A percentile compares a stretch with the other conserved stretches of the same genome.
These are phyloP conservation scores for Magnaporthales sp. DNA, from an alignment of 2,329 filamentous ascomycete genomes.

Conservation along the genomic window DNA sequence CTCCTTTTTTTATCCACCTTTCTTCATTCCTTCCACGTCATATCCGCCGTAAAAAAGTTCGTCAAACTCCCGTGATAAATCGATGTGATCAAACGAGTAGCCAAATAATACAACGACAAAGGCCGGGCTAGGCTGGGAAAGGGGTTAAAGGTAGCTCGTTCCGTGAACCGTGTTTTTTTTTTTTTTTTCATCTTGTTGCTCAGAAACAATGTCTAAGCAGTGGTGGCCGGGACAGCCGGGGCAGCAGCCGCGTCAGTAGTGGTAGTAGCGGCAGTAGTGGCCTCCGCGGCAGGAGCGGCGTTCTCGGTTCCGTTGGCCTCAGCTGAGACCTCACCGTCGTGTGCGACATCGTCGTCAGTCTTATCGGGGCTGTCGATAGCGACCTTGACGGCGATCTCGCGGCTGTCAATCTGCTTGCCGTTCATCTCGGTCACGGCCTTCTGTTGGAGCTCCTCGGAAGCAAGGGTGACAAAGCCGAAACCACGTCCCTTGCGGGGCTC, in stretches of 20 bases:
- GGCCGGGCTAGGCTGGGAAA: conserved; percentile 1
- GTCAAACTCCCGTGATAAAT: conserved; percentile 20
- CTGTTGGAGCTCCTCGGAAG: conserved; percentile 90
- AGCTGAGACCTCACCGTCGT: conserved; percentile 53
- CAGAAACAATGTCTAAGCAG: conserved; percentile 19
- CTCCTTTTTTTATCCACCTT: conserved; percentile 15
- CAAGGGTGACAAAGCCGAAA: conserved; percentile 95
- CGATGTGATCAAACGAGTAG: conserved; percentile 19
- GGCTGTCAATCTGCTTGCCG: conserved; percentile 96
- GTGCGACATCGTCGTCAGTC: conserved; percentile 53
- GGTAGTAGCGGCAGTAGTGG: conserved; percentile 57
- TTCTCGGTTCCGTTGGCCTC: conserved; percentile 32
- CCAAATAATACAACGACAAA: conserved; percentile 5
- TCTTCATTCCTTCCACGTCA: conserved; percentile 12
- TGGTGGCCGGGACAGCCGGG: conserved; percentile 21
- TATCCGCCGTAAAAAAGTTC: conserved; percentile 14
- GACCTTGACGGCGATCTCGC: conserved; percentile 99
- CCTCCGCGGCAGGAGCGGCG: conserved; percentile 33
- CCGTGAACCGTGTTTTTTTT: conserved; percentile 5
- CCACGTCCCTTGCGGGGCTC: conserved; percentile 98
- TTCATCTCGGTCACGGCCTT: conserved; percentile 99
- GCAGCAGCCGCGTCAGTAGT: conserved; percentile 32
- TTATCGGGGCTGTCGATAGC: conserved; percentile 99
- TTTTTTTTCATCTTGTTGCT: conserved; percentile 2
- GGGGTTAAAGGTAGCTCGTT: conserved; percentile 2